Evolutionary conservation across 345 rosid genomes (phyloP).

Genomic region (Syzygium oleosum): DNA sequence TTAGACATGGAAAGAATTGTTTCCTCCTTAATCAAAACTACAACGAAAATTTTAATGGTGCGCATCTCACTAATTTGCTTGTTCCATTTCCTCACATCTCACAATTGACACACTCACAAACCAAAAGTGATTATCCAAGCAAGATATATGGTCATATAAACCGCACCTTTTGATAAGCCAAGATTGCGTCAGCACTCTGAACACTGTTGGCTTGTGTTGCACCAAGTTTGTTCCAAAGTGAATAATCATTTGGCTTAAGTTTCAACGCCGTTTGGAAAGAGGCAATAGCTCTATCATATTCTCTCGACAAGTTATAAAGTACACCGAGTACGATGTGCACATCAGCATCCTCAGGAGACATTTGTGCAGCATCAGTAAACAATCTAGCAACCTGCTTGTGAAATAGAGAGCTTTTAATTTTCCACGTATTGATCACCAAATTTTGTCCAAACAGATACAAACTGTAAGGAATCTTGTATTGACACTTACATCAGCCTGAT

Average conservation of each 20-base stretch:
- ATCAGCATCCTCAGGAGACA: constrained; percentile 97
- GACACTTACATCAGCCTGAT: constrained; percentile 76
- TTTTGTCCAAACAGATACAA: neutral
- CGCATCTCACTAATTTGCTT: neutral
- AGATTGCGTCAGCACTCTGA: constrained; percentile 97
- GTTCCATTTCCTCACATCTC: neutral
- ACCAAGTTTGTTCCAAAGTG: constrained; percentile 98
- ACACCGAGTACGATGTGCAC: constrained; percentile 96
- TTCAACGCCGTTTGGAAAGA: constrained; percentile 77
- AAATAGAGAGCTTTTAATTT: constrained; percentile 1
- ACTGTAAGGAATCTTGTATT: neutral
- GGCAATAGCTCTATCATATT: constrained; percentile 81
- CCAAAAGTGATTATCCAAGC: neutral
- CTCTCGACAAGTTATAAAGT: constrained; percentile 82
- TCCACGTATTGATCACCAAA: neutral
- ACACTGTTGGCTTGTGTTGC: constrained; percentile 99
- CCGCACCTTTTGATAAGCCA: constrained; percentile 85
- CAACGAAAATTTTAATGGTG: neutral
- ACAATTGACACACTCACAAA: neutral
- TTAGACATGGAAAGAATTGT: neutral
- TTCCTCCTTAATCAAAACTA: neutral
- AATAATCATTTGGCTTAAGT: constrained; percentile 93
- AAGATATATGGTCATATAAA: neutral
- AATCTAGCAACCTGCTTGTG: constrained; percentile 59
- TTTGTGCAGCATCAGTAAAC: constrained; percentile 77